Percentiles rank a stretch among this genome's conserved stretches.
phyloP scores from a whole-genome alignment of 1,139 yeast species.

The Geotrichum phurueaensis region DNA sequence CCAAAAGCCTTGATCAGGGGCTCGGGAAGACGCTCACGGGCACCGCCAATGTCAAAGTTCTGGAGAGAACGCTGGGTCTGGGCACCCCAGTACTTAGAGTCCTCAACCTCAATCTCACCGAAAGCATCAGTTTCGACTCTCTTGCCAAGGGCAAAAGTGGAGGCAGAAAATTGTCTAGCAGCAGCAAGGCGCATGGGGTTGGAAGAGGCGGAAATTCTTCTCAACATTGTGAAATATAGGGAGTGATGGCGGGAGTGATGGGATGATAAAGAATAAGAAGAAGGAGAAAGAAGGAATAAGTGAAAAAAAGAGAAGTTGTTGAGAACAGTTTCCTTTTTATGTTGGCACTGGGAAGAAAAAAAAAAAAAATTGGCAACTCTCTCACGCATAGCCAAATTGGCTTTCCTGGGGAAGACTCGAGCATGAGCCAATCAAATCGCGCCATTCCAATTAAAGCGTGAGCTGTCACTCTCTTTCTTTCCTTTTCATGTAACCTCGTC shows the following conservation, averaged over 20 bases:
- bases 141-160: constrained; percentile 24
- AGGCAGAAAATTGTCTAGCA: constrained; percentile 13
- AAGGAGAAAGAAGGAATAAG: background rate
- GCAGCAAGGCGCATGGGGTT: background rate
- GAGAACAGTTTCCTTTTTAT: background rate
- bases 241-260: background rate
- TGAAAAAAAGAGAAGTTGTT: background rate
- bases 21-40: constrained; percentile 82
- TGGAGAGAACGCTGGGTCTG: constrained; percentile 86
- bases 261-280: background rate
- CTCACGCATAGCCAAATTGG: background rate
- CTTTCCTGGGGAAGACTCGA: background rate
- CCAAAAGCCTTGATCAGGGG: constrained; percentile 92
- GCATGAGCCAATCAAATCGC: background rate
- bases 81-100: constrained; percentile 91
- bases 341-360: background rate
- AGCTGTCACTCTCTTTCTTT: no score
- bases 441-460: background rate
- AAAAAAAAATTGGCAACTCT: background rate
- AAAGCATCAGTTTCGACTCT: constrained; percentile 93
- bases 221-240: constrained; percentile 1
- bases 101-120: constrained; percentile 88
- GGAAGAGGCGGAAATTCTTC: constrained; percentile 7
- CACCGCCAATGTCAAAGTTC: constrained; percentile 94
- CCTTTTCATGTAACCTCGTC: no score